Evolutionary conservation across 805 yeast species (phyloP).

Genomic region (Saturnispora silvae): DNA sequence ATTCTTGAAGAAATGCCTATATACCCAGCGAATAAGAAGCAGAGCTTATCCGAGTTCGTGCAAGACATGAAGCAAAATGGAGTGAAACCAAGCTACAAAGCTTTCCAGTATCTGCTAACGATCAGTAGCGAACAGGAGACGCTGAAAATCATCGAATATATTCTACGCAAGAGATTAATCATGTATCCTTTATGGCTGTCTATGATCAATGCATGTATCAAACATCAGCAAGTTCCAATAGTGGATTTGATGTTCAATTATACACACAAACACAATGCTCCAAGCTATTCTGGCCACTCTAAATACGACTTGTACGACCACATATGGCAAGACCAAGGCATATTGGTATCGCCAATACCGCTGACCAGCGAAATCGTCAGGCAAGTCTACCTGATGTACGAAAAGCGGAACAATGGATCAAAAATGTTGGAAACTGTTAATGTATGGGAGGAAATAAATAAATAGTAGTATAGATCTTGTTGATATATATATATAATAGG

Average conservation of each 20-base stretch:
- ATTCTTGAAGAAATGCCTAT: not conserved
- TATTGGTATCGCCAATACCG: too few relatives aligned
- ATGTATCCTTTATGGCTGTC: constrained; percentile 1
- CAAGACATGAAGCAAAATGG: not conserved
- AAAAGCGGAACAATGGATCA: constrained; percentile 2
- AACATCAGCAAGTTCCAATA: not conserved
- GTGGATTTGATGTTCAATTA: constrained; percentile 6
- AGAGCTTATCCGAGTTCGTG: not conserved
- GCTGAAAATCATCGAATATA: constrained; percentile 2
- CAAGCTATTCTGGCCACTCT: too few relatives aligned
- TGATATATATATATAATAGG: constrained; percentile 18
- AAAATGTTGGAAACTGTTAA: constrained; percentile 6
- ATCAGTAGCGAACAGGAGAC: not conserved
- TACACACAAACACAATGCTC: too few relatives aligned
- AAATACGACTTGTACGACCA: too few relatives aligned
- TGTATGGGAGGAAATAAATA: constrained; percentile 6
- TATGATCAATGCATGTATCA: constrained; percentile 2
- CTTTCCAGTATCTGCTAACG: not conserved
- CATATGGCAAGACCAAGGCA: too few relatives aligned
- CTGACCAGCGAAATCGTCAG: constrained; percentile 2
- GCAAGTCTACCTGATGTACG: constrained; percentile 2
- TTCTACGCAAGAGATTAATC: not conserved
- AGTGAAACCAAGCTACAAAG: constrained; percentile 2
- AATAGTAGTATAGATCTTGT: constrained; percentile 2
- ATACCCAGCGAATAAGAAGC: not conserved